Percentiles rank a stretch among this genome's conserved stretches.
These are phyloP conservation scores for Rubia peregrina DNA, from an alignment of 305 asterid species.

Conservation along the genomic window DNA sequence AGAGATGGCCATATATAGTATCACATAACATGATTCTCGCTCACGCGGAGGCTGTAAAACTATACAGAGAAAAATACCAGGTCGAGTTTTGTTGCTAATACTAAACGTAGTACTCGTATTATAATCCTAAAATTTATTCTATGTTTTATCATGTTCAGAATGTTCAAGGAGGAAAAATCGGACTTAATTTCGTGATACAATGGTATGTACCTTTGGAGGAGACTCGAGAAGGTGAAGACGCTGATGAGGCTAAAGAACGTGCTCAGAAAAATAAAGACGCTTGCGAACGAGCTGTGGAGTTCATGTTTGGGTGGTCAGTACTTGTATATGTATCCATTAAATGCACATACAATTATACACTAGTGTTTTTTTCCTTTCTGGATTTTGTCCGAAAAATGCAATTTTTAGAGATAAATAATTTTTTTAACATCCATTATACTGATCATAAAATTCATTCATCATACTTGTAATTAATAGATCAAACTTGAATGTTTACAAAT, in stretches of 20 bases:
- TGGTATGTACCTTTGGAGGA: slow-evolving; percentile 20
- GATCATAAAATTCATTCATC: no score
- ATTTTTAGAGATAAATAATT: no score
- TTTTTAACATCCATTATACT: no score
- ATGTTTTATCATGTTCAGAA: not conserved
- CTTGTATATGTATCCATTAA: no score
- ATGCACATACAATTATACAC: no score
- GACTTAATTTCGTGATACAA: slow-evolving; percentile 7
- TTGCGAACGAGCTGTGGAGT: slow-evolving; percentile 18
- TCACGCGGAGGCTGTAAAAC: slow-evolving; percentile 18
- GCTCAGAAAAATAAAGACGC: slow-evolving; percentile 9
- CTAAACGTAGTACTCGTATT: not conserved
- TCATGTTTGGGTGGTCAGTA: slow-evolving; percentile 24
- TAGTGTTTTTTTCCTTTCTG: no score
- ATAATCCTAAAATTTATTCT: no score
- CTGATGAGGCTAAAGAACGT: slow-evolving; percentile 10
- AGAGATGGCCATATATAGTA: slow-evolving; percentile 16
- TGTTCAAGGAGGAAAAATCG: slow-evolving; percentile 6
- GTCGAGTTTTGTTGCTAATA: not conserved
- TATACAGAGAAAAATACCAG: slow-evolving; percentile 22
- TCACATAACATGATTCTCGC: slow-evolving; percentile 23
- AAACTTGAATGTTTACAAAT: no score
- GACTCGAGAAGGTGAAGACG: not conserved
- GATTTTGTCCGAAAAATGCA: no score
- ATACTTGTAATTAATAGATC: no score